These are phyloP conservation scores for Mrakia frigida DNA, from an alignment of 768 basidiomycete species.

Conservation along the genomic window DNA sequence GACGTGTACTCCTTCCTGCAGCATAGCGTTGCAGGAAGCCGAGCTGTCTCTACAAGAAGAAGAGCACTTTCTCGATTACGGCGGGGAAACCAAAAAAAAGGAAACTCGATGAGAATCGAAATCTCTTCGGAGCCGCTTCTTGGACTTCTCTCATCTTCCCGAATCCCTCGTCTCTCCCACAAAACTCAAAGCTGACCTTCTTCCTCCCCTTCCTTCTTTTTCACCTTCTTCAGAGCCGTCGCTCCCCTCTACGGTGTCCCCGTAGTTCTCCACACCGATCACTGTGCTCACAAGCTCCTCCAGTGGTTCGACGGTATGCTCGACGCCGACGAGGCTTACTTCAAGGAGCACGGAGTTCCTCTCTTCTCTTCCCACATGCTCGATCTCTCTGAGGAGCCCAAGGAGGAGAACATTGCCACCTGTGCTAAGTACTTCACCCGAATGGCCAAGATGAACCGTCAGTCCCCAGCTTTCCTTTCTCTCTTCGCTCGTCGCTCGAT, in stretches of 20 bases:
- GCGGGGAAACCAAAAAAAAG: neutral
- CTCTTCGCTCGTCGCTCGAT: no score
- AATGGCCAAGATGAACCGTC: constrained; percentile 74
- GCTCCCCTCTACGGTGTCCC: constrained; percentile 48
- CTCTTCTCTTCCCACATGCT: constrained; percentile 83
- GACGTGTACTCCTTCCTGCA: neutral
- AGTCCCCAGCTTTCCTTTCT: constrained; percentile 22
- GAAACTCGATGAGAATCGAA: neutral
- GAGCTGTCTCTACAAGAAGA: neutral
- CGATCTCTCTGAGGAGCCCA: constrained; percentile 77
- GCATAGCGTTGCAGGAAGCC: neutral
- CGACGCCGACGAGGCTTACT: constrained; percentile 88
- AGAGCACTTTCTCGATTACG: neutral
- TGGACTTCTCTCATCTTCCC: constrained; percentile 1
- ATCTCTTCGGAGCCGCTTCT: neutral
- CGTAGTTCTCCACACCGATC: constrained; percentile 95
- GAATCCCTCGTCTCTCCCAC: neutral
- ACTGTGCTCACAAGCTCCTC: constrained; percentile 95
- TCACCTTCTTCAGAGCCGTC: constrained; percentile 13
- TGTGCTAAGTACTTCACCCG: constrained; percentile 94
- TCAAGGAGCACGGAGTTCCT: constrained; percentile 71
- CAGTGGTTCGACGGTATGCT: constrained; percentile 99
- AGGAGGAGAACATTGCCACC: constrained; percentile 85
- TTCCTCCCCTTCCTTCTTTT: neutral
- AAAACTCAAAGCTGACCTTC: neutral